Percentiles rank a stretch among this genome's conserved stretches.
Evolutionary conservation across 2,329 filamentous ascomycete species (phyloP).

Genomic region (Tolypocladium album): DNA sequence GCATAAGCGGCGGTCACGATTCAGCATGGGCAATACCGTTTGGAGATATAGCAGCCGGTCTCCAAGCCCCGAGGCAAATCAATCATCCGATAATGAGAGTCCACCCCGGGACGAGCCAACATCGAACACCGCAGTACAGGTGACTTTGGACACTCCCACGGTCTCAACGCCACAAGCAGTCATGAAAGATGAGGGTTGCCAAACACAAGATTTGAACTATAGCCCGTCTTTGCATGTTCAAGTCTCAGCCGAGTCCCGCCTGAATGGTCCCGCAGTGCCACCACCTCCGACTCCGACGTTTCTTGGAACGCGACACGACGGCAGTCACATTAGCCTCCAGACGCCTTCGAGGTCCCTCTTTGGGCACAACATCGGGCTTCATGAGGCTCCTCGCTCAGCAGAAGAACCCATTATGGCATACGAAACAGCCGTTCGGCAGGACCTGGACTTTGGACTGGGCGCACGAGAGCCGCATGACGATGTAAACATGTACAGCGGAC

Average conservation of each 20-base stretch:
- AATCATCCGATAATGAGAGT: conserved; percentile 12
- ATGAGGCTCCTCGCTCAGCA: not conserved
- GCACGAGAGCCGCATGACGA: not conserved
- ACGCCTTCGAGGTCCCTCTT: conserved; percentile 7
- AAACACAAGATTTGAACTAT: conserved; percentile 19
- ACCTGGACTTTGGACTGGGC: conserved; percentile 1
- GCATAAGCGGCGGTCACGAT: conserved; percentile 56
- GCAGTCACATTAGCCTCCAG: not conserved
- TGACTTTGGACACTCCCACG: not conserved
- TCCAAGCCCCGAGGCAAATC: conserved; percentile 53
- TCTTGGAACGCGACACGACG: not conserved
- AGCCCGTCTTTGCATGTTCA: conserved; percentile 16
- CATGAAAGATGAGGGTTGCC: conserved; percentile 26
- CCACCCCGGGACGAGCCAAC: not conserved
- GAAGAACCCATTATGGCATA: not conserved
- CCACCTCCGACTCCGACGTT: conserved; percentile 3
- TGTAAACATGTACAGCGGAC: not conserved
- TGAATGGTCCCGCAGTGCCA: conserved; percentile 2
- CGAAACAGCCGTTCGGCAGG: not conserved
- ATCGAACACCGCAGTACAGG: not conserved
- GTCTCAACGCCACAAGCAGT: conserved; percentile 10
- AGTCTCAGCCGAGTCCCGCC: conserved; percentile 15
- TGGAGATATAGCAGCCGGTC: conserved; percentile 70
- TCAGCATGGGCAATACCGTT: conserved; percentile 51
- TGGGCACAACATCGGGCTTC: not conserved